Conservation (phyloP, 1,284 basidiomycete species). For the Exobasidium rhododendri region DNA sequence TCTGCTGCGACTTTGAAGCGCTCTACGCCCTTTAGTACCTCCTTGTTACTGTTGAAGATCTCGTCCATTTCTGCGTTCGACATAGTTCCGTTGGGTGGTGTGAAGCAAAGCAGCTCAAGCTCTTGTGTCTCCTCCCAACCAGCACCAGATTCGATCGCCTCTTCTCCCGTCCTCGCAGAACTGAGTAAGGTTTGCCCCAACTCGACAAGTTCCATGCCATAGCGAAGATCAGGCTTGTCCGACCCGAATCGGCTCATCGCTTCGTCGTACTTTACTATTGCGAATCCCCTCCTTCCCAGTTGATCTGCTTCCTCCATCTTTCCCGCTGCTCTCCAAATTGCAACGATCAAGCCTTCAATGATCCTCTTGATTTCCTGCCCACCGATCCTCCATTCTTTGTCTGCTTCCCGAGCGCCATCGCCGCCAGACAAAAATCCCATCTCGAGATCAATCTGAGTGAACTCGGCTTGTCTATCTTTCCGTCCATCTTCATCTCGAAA, state of each 20-base stretch:
- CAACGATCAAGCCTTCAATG: slow-evolving; percentile 36
- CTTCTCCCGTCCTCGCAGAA: slow-evolving; percentile 1
- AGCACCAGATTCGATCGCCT: background rate
- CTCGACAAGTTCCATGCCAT: slow-evolving; percentile 61
- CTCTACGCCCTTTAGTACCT: slow-evolving; percentile 25
- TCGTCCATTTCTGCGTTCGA: slow-evolving; percentile 34
- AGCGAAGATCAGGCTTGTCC: slow-evolving; percentile 90
- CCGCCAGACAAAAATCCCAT: slow-evolving; percentile 86
- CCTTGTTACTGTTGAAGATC: slow-evolving; percentile 24
- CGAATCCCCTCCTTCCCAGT: slow-evolving; percentile 20
- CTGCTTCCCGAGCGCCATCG: slow-evolving; percentile 56
- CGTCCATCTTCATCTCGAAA: slow-evolving; percentile 93
- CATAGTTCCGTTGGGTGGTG: slow-evolving; percentile 21
- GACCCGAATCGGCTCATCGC: slow-evolving; percentile 67
- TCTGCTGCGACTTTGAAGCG: slow-evolving; percentile 27
- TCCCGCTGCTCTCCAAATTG: slow-evolving; percentile 68
- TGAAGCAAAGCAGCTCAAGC: slow-evolving; percentile 34
- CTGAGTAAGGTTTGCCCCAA: slow-evolving; percentile 13
- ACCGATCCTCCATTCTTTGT: slow-evolving; percentile 67
- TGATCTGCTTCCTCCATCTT: slow-evolving; percentile 57
- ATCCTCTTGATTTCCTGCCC: slow-evolving; percentile 41
- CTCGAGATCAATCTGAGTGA: slow-evolving; percentile 93
- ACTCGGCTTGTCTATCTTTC: slow-evolving; percentile 91
- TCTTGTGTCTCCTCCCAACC: slow-evolving; percentile 6
- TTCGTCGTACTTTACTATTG: slow-evolving; percentile 39